Evolutionary conservation across 768 basidiomycete species (phyloP).

Genomic region (Boletus coccyginus): DNA sequence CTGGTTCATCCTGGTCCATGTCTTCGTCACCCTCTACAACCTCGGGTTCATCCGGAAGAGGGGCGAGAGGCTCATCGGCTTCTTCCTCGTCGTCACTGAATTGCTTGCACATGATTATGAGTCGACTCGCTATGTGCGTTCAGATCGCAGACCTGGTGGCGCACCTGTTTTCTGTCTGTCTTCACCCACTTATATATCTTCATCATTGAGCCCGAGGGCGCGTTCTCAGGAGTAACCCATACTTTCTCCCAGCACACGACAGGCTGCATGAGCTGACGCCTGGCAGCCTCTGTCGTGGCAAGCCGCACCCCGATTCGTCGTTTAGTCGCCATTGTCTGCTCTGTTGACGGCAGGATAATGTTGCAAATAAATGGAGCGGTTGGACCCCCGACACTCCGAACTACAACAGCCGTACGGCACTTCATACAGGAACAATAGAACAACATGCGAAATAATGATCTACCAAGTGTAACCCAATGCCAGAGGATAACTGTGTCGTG

Average conservation of each 20-base stretch:
- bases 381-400: slow-evolving; percentile 21
- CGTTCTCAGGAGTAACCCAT: slow-evolving; percentile 61
- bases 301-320: slow-evolving; percentile 75
- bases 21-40: slow-evolving; percentile 75
- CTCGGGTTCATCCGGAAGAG: slow-evolving; percentile 76
- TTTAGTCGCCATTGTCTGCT: slow-evolving; percentile 58
- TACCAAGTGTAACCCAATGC: not conserved
- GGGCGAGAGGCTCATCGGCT: slow-evolving; percentile 75
- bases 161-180: slow-evolving; percentile 74
- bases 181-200: slow-evolving; percentile 78
- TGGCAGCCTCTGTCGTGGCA: slow-evolving; percentile 76
- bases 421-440: not conserved
- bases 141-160: slow-evolving; percentile 15
- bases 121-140: not conserved
- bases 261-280: slow-evolving; percentile 84
- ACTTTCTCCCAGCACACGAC: slow-evolving; percentile 85
- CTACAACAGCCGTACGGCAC: not conserved
- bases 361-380: not conserved
- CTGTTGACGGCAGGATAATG: not conserved
- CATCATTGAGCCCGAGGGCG: slow-evolving; percentile 53
- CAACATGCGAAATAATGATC: not conserved
- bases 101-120: slow-evolving; percentile 48
- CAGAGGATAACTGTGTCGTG: not conserved
- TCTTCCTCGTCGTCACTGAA: slow-evolving; percentile 86
- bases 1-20: slow-evolving; percentile 62